phyloP scores from a whole-genome alignment of 495 filamentous ascomycete genomes.

The Neurospora sp. region DNA sequence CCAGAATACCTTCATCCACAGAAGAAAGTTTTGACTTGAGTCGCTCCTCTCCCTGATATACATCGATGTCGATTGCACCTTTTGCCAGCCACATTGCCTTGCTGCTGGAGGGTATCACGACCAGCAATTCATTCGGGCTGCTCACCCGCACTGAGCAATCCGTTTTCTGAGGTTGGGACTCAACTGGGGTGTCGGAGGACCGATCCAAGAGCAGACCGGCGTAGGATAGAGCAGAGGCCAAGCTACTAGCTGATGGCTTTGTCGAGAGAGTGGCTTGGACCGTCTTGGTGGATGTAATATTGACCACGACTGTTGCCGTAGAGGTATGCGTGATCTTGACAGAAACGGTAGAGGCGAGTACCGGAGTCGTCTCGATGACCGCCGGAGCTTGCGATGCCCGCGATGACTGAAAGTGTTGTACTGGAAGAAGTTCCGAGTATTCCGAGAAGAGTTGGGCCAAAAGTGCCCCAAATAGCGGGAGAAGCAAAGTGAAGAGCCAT shows the following conservation, averaged over 20 bases:
- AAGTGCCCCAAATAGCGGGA: conserved; percentile 9
- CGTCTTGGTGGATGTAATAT: conserved; percentile 26
- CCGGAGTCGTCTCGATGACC: not conserved
- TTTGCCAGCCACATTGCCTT: conserved; percentile 32
- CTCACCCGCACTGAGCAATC: conserved; percentile 27
- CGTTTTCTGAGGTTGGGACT: conserved; percentile 14
- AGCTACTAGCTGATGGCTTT: conserved; percentile 15
- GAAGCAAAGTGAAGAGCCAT: conserved; percentile 5
- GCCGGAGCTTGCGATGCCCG: not conserved
- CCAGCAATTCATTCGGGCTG: conserved; percentile 29
- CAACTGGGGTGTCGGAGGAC: conserved; percentile 11
- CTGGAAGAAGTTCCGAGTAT: not conserved
- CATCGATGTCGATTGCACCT: conserved; percentile 34
- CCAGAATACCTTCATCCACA: conserved; percentile 33
- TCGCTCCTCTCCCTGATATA: conserved; percentile 26
- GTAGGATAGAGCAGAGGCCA: conserved; percentile 28
- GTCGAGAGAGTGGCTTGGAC: conserved; percentile 29
- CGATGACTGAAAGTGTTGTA: not conserved
- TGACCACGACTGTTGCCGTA: conserved; percentile 28
- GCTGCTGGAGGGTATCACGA: conserved; percentile 24
- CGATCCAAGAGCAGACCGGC: conserved; percentile 30
- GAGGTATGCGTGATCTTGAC: conserved; percentile 16
- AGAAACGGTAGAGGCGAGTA: conserved; percentile 1
- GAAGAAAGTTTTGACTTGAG: conserved; percentile 32
- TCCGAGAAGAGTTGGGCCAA: conserved; percentile 3